phyloP scores from a whole-genome alignment of 2,329 filamentous ascomycete genomes.

The Pseudogymnoascus sp. region DNA sequence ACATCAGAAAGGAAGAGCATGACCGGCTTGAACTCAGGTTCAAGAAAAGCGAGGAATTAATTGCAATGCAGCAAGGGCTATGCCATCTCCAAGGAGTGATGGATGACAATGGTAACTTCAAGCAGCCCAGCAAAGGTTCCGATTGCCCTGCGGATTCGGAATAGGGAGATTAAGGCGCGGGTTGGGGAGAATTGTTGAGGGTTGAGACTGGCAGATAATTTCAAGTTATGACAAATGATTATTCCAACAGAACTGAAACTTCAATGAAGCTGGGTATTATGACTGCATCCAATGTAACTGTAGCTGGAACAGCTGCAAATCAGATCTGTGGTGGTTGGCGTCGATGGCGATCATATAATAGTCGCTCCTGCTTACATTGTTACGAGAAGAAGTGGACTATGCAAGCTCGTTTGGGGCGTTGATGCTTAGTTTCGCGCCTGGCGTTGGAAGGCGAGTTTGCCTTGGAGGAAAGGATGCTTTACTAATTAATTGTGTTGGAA shows the following conservation, averaged over 20 bases:
- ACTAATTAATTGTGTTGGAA: too few species aligned
- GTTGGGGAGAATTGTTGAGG: not conserved
- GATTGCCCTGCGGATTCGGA: not conserved
- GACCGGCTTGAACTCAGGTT: not conserved
- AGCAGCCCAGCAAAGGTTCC: not conserved
- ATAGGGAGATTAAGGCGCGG: not conserved
- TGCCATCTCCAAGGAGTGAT: not conserved
- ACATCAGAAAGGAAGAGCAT: not conserved
- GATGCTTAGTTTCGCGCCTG: not conserved
- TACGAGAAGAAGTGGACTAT: constrained; percentile 45
- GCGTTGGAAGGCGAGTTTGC: not conserved
- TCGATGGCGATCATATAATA: constrained; percentile 53
- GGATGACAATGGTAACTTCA: not conserved
- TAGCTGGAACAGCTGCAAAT: not conserved
- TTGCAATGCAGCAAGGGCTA: not conserved
- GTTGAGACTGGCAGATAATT: not conserved
- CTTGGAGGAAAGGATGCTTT: too few species aligned
- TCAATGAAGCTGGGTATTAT: not conserved
- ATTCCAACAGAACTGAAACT: not conserved
- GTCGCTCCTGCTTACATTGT: constrained; percentile 55
- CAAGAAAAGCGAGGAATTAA: not conserved
- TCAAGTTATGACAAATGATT: not conserved
- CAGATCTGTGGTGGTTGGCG: constrained; percentile 28
- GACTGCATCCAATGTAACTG: too few species aligned
- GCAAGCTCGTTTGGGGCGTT: constrained; percentile 28